These are phyloP conservation scores for Hypomontagnella submonticulosa DNA, from an alignment of 495 filamentous ascomycete genomes.

Conservation along the genomic window DNA sequence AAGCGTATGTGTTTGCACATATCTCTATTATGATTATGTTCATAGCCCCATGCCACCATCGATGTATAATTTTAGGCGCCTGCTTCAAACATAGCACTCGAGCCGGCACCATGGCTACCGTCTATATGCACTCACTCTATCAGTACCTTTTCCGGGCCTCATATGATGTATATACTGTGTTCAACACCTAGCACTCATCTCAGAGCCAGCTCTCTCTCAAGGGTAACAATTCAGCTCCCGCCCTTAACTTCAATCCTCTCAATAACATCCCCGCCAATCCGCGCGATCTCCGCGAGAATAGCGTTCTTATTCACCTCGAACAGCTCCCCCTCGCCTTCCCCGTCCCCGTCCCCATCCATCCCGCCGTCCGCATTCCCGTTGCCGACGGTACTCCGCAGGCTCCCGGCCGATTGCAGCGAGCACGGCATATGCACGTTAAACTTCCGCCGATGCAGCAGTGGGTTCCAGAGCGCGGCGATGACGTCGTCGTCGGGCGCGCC, in stretches of 20 bases:
- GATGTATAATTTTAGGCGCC: too few species aligned
- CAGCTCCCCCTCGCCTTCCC: slow-evolving; percentile 40
- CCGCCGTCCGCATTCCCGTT: slow-evolving; percentile 20
- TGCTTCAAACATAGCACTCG: too few species aligned
- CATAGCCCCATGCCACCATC: too few species aligned
- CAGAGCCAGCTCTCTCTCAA: not conserved
- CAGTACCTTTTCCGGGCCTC: too few species aligned
- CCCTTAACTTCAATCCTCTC: slow-evolving; percentile 60
- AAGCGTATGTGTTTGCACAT: too few species aligned
- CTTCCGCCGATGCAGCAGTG: slow-evolving; percentile 61
- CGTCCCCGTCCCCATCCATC: slow-evolving; percentile 30
- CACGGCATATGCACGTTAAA: slow-evolving; percentile 77
- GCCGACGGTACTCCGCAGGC: too few species aligned
- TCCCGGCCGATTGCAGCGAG: slow-evolving; percentile 68
- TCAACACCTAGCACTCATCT: too few species aligned
- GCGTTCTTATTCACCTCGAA: slow-evolving; percentile 76
- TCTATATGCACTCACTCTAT: too few species aligned
- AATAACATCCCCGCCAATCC: slow-evolving; percentile 72
- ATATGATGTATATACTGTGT: too few species aligned
- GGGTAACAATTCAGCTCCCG: not conserved
- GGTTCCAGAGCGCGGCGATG: slow-evolving; percentile 87
- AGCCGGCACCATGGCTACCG: too few species aligned
- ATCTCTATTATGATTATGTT: too few species aligned
- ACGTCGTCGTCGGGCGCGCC: slow-evolving; percentile 64
- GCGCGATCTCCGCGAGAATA: slow-evolving; percentile 82